Base-by-base conservation (phyloP, 805 yeast genomes). In the Saturnispora bothae region DNA sequence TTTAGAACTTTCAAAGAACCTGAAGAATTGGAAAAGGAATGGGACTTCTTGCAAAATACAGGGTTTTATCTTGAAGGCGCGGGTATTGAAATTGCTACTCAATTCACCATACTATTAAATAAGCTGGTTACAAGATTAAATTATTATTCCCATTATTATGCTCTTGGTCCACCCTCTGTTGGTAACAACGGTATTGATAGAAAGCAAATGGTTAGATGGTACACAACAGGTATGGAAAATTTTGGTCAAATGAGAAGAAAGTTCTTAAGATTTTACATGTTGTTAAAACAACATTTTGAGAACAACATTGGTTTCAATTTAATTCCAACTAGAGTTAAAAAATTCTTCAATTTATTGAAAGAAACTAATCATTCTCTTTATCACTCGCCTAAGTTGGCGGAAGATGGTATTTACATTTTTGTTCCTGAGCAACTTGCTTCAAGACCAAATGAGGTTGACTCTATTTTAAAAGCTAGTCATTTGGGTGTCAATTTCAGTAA, bases 1-100 rank as follows among this genome's bases (percentile, higher is more conserved):
- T 83, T 83, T 61, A 71, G 86, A 48, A 82, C 94, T 0, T 84
- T 83, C 57, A 84, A 84, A 51, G 96, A 84, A 50, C 88, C 95
- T 1, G 98, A 89, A 48, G 86, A 82, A 52, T 63, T 92, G 34
- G 94, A 85, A 50, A 73, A 68, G 38, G 83, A 83, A 31, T 92
- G 95, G 88, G 68, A 70, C 22, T 77, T 79, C 48, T 64, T 92
- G 46, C 82, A 73, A 48, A 76, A 77, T 48, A 68, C 84, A 26
- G 96, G 96, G 12, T 73, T 70, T 43, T 78, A 71, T 48, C 70
- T 92, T 21, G 86, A 82, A 30, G 77, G 80, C 13, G 76, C 89
- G 38, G 92, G 95, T 0, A 79, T 78, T 45, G 85, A 80, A 49
- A 79, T 88, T 41, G 66, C 79, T 49, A 33, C 67, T 4, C 44